phyloP scores from a whole-genome alignment of 148 eudicot species.

The Beta vulgaris region DNA sequence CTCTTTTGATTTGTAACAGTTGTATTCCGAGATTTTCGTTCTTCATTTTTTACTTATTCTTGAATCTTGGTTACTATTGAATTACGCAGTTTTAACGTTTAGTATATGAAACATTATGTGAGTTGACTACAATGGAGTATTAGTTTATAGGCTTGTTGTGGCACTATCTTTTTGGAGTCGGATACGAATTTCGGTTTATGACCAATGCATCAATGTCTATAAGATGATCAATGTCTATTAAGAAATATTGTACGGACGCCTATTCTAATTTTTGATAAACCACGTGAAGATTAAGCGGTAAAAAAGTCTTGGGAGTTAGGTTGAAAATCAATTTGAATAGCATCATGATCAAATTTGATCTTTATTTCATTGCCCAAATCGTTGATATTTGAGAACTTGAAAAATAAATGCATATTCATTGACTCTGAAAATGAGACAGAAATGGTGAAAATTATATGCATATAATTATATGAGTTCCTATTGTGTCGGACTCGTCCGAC shows the following conservation, averaged over 20 bases:
- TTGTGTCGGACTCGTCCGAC: no score
- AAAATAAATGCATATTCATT: no score
- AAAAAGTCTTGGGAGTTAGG: constrained; percentile 16
- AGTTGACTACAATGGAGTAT: constrained; percentile 16
- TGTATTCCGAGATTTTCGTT: background rate
- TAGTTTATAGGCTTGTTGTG: constrained; percentile 9
- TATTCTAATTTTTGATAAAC: background rate
- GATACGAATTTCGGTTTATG: background rate
- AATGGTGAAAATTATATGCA: no score
- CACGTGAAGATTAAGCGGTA: background rate
- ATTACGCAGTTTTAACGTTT: constrained; percentile 5
- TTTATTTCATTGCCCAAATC: background rate
- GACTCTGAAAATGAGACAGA: no score
- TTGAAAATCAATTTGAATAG: constrained; percentile 20
- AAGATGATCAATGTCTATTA: no score
- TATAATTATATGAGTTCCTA: no score
- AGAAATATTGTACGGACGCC: no score
- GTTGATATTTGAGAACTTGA: background rate
- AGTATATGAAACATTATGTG: background rate
- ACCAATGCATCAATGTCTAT: background rate
- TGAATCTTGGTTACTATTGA: background rate
- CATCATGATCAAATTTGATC: background rate
- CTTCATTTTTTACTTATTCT: background rate
- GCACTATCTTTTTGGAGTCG: constrained; percentile 16
- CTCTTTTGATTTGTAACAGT: background rate